Conservation (phyloP, 257 asterid genomes). For the Petunia secreta region DNA sequence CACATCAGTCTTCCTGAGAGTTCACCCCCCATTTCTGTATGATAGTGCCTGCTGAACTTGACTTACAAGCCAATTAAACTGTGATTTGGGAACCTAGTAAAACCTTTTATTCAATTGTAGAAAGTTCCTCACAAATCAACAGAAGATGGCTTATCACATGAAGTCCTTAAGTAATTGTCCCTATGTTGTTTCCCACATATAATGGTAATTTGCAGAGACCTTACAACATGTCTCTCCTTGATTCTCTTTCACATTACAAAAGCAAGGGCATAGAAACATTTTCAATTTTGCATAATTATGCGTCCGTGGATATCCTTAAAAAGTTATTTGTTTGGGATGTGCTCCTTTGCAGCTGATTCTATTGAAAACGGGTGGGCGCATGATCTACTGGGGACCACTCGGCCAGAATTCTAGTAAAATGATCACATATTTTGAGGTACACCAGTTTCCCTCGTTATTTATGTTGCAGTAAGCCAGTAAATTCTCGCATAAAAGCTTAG, state of each 20-base stretch:
- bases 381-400: conserved; percentile 60
- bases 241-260: background rate
- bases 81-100: background rate
- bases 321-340: background rate
- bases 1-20: too few relatives aligned
- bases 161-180: background rate
- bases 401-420: conserved; percentile 56
- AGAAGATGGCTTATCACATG: background rate
- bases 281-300: background rate
- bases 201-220: background rate
- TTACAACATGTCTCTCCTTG: background rate
- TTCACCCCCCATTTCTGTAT: too few relatives aligned
- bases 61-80: background rate
- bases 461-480: background rate
- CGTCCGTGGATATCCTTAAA: conserved; percentile 12
- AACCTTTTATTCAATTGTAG: background rate
- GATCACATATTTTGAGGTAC: conserved; percentile 67
- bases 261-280: background rate
- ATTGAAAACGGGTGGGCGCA: conserved; percentile 57
- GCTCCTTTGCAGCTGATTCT: conserved; percentile 48
- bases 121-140: background rate
- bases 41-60: background rate
- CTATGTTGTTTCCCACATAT: background rate
- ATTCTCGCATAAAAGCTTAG: background rate
- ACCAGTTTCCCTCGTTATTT: background rate